phyloP scores from a whole-genome alignment of 2,329 filamentous ascomycete species.

The Dactylellina haptotyla region DNA sequence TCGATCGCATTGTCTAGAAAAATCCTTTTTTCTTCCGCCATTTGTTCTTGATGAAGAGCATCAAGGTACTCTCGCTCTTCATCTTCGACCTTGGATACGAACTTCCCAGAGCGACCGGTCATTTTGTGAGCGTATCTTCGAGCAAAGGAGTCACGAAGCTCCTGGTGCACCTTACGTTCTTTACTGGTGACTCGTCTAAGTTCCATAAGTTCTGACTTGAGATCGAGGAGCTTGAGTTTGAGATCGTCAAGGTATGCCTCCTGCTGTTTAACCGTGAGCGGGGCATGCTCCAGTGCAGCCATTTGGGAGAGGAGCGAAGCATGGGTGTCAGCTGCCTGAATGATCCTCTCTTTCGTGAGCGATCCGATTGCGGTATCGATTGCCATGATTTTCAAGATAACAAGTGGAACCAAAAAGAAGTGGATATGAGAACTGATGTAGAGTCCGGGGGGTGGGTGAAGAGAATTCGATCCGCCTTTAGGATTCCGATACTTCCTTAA shows the following conservation, averaged over 20 bases:
- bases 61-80: conserved; percentile 69
- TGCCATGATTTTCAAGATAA: too few species aligned
- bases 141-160: conserved; percentile 67
- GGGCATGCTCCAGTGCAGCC: conserved; percentile 66
- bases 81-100: conserved; percentile 65
- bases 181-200: conserved; percentile 63
- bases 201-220: conserved; percentile 61
- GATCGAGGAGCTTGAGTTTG: conserved; percentile 61
- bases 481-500: too few species aligned
- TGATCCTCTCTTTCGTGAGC: conserved; percentile 60
- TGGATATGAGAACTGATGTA: too few species aligned
- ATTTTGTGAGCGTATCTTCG: conserved; percentile 67
- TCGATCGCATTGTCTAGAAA: conserved; percentile 62
- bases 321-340: conserved; percentile 62
- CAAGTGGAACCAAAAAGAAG: too few species aligned
- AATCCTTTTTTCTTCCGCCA: conserved; percentile 63
- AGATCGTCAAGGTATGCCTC: conserved; percentile 64
- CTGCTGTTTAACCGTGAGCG: conserved; percentile 64
- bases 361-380: conserved; percentile 1
- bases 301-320: conserved; percentile 64
- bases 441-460: too few species aligned
- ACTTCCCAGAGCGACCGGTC: conserved; percentile 65
- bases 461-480: too few species aligned
- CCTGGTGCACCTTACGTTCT: conserved; percentile 67
- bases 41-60: conserved; percentile 65